phyloP scores from a whole-genome alignment of 2,329 filamentous ascomycete genomes.

The Fusarium sterilihyphosum region DNA sequence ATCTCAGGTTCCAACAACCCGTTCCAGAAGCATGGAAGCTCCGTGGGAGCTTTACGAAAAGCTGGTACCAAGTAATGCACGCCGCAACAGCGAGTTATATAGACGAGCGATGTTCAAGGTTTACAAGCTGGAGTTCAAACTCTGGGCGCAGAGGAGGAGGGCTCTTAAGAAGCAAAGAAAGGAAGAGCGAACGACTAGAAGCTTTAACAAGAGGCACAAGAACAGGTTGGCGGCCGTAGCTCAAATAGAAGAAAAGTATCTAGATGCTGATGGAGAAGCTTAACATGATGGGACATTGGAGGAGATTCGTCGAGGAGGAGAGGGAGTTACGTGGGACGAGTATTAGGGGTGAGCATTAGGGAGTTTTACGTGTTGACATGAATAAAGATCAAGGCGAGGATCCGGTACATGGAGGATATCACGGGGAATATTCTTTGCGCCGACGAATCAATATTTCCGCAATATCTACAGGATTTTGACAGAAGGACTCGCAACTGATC shows the following conservation, averaged over 20 bases:
- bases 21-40: not conserved
- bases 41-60: not conserved
- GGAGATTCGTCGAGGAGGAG: not conserved
- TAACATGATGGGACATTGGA: not conserved
- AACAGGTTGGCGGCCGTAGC: not conserved
- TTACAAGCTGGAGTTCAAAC: constrained; percentile 71
- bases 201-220: not conserved
- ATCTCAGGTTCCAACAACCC: not conserved
- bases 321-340: not conserved
- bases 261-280: not conserved
- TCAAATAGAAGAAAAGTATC: not conserved
- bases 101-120: not conserved
- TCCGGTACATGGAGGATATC: not conserved
- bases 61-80: not conserved
- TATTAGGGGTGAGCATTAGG: not conserved
- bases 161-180: not conserved
- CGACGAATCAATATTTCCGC: no score
- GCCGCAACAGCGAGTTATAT: no score
- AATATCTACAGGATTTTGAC: not conserved
- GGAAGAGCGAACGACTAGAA: not conserved
- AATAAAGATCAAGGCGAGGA: not conserved
- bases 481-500: not conserved
- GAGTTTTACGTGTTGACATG: not conserved
- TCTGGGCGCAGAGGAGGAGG: constrained; percentile 61
- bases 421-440: not conserved